Percentiles rank a stretch among this genome's conserved stretches.
Conservation (phyloP, 192 early-diverging fungal species). For the Backusella westeae region DNA sequence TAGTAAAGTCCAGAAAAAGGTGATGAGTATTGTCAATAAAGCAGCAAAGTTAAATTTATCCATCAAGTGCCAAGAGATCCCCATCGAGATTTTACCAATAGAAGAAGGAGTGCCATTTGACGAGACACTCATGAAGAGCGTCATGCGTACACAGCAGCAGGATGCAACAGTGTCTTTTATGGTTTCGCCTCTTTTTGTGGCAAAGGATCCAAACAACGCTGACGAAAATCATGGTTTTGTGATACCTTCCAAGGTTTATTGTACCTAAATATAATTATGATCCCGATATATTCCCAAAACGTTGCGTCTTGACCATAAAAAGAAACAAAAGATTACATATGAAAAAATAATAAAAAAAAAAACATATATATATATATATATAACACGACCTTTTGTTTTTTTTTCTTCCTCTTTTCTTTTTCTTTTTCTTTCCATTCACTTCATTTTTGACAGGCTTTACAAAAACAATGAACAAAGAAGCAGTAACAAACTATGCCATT, state of each 20-base stretch:
- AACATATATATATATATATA: too few species aligned
- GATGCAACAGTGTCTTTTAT: conserved; percentile 16
- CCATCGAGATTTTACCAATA: conserved; percentile 43
- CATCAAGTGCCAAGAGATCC: conserved; percentile 62
- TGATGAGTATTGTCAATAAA: conserved; percentile 56
- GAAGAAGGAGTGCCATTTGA: conserved; percentile 19
- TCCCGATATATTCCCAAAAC: background rate
- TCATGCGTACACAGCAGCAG: conserved; percentile 12
- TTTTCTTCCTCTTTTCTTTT: too few species aligned
- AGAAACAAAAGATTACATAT: background rate
- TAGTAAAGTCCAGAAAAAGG: background rate
- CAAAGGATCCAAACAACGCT: conserved; percentile 16
- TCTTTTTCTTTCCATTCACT: too few species aligned
- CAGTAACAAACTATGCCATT: conserved; percentile 6
- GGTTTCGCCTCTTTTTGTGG: conserved; percentile 27
- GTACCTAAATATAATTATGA: conserved; percentile 9
- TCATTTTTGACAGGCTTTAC: too few species aligned
- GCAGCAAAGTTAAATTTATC: conserved; percentile 60
- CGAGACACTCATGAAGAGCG: conserved; percentile 16
- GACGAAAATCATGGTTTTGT: conserved; percentile 25
- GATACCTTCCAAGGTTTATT: conserved; percentile 30
- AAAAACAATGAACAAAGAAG: conserved; percentile 8
- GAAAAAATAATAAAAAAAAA: background rate
- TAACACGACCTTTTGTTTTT: too few species aligned
- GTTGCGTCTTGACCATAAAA: background rate